Conservation (phyloP, 1,284 basidiomycete species). For the Austroboletus novae-zelandiae region DNA sequence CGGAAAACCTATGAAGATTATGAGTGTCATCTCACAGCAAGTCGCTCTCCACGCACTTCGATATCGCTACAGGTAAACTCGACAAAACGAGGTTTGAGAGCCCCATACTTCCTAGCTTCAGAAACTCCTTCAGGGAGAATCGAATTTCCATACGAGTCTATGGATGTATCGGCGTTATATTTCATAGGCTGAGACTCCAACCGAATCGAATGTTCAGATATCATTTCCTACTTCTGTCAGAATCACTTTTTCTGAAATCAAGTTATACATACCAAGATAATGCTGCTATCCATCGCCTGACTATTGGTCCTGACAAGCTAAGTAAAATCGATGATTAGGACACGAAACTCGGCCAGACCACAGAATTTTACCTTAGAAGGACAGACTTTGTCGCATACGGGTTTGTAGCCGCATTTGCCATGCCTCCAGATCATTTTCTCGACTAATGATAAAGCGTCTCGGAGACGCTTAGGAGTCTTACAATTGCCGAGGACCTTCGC, state of each 20-base stretch:
- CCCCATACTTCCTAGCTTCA: slow-evolving; percentile 44
- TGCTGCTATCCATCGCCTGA: slow-evolving; percentile 46
- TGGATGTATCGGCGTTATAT: slow-evolving; percentile 36
- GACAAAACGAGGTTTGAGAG: slow-evolving; percentile 71
- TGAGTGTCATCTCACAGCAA: not conserved
- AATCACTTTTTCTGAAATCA: not conserved
- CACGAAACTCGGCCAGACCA: not conserved
- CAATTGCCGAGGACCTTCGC: slow-evolving; percentile 43
- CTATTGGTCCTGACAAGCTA: slow-evolving; percentile 34
- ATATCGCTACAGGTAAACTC: slow-evolving; percentile 69
- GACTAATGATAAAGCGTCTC: slow-evolving; percentile 49
- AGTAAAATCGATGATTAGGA: slow-evolving; percentile 1
- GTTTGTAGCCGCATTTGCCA: slow-evolving; percentile 66
- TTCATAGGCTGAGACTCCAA: slow-evolving; percentile 49
- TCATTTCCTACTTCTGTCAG: slow-evolving; percentile 53
- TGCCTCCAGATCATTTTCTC: slow-evolving; percentile 69
- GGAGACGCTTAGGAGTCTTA: slow-evolving; percentile 76
- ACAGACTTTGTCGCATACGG: slow-evolving; percentile 64
- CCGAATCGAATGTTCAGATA: slow-evolving; percentile 64
- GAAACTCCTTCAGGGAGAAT: slow-evolving; percentile 44
- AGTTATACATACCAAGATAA: slow-evolving; percentile 52
- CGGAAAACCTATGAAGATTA: slow-evolving; percentile 58
- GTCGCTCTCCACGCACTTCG: slow-evolving; percentile 44
- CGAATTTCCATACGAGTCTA: slow-evolving; percentile 48
- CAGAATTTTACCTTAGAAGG: slow-evolving; percentile 62